Base-by-base conservation (phyloP, 1,139 yeast species). In the Arxiozyma slooffiae region DNA sequence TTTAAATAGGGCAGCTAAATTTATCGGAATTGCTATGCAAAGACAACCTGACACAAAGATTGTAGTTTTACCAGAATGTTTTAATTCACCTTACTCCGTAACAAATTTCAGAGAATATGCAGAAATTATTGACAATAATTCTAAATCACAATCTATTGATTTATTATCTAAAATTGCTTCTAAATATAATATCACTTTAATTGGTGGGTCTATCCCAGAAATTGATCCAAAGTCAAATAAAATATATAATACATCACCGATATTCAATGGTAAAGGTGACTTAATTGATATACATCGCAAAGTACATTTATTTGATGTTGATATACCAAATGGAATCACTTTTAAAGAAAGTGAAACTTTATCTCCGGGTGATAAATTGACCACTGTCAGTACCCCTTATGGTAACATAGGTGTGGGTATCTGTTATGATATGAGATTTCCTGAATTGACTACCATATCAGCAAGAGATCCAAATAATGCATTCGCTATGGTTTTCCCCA, bases 161-260 rank as follows among this genome's bases (percentile, higher is more conserved):
- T 76, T 85, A 47, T 71, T 90, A 48, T 73, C 88, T 0, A 64
- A 69, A 0, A 64, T 87, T 55, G 96, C 97, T 18, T 75, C 75
- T 54, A 73, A 79, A 52, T 73, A 80, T 57, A 72, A 73, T 5
- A 76, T 86, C 42, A 79, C 75, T 53, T 72, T 90, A 44, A 77
- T 90, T 49, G 97, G 97, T 16, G 98, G 98, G 14, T 86, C 96
- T 1, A 81, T 87, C 56, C 97, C 97, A 0, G 97, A 90, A 67
- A 61, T 75, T 44, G 84, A 76, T 36, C 72, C 70, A 11, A 73
- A 68, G 30, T 78, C 76, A 48, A 73, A 78, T 55, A 78, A 80
- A 57, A 69, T 85, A 50, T 90, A 80, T 75, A 90, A 90, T 71
- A 90, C 97, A 17, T 84, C 88, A 20, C 67, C 88, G 52, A 80